Evolutionary conservation across 352 stramenopile species (phyloP).

Genomic region (Phytophthora parvispora): DNA sequence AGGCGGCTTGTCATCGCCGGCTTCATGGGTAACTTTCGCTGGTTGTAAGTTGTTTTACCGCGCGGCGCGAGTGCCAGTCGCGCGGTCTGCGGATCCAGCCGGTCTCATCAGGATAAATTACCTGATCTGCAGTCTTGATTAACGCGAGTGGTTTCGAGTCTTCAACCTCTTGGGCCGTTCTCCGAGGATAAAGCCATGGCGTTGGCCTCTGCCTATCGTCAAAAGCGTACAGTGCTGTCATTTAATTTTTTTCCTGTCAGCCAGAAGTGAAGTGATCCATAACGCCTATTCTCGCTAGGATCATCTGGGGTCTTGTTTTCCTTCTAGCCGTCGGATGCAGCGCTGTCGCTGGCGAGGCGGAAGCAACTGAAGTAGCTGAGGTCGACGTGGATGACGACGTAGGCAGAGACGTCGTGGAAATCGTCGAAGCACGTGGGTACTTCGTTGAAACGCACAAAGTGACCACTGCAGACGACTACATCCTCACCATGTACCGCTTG

Average conservation of each 20-base stretch:
- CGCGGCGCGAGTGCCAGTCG: slow-evolving; percentile 5
- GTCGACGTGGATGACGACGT: slow-evolving; percentile 37
- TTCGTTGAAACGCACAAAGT: slow-evolving; percentile 56
- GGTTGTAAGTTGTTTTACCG: too few relatives aligned
- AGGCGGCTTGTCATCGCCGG: background rate
- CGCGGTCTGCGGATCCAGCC: slow-evolving; percentile 12
- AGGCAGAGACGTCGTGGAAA: slow-evolving; percentile 34
- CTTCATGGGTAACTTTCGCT: too few relatives aligned
- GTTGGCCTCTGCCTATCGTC: background rate
- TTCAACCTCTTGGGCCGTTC: slow-evolving; percentile 17
- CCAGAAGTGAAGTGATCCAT: too few relatives aligned
- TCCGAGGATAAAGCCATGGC: background rate
- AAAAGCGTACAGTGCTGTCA: too few relatives aligned
- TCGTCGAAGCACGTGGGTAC: slow-evolving; percentile 48
- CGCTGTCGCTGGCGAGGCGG: slow-evolving; percentile 6
- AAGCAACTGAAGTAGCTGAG: slow-evolving; percentile 19
- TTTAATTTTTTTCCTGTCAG: too few relatives aligned
- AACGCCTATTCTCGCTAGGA: background rate
- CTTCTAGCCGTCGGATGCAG: background rate
- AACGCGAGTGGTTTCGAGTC: slow-evolving; percentile 7
- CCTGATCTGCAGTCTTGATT: slow-evolving; percentile 19
- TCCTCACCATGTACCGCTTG: slow-evolving; percentile 66
- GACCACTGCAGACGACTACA: slow-evolving; percentile 55
- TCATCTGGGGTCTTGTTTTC: slow-evolving; percentile 7
- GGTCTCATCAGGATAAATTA: slow-evolving; percentile 14